Percentiles rank a stretch among this genome's conserved stretches.
These are phyloP conservation scores for Talaromyces ruber DNA, from an alignment of 495 filamentous ascomycete genomes.

Conservation along the genomic window DNA sequence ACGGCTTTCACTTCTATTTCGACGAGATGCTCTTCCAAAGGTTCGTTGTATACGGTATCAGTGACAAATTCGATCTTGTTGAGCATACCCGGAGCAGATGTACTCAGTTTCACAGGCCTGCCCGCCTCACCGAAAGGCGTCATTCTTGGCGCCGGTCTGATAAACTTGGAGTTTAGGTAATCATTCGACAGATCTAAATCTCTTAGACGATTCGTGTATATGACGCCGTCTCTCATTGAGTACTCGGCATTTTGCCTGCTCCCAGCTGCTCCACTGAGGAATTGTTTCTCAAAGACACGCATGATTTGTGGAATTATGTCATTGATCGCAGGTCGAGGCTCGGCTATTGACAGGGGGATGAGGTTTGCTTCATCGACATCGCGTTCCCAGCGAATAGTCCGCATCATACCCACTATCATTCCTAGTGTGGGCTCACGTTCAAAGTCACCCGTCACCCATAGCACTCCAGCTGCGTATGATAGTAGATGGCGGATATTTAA, in stretches of 20 bases:
- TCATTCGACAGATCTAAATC: conserved; percentile 13
- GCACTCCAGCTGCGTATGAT: background rate
- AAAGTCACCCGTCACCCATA: conserved; percentile 32
- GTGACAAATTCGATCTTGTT: conserved; percentile 30
- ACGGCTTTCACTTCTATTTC: conserved; percentile 10
- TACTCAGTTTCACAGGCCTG: conserved; percentile 18
- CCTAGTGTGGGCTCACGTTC: background rate
- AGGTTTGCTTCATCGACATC: conserved; percentile 18
- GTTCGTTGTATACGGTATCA: conserved; percentile 11
- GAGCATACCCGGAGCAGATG: conserved; percentile 17
- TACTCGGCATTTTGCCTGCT: conserved; percentile 18
- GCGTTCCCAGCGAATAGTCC: conserved; percentile 20
- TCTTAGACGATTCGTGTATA: conserved; percentile 21
- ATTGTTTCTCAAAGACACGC: conserved; percentile 15
- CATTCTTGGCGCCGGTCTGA: conserved; percentile 2
- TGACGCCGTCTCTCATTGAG: conserved; percentile 12
- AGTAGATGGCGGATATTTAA: conserved; percentile 14
- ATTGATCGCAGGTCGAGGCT: background rate
- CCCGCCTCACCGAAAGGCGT: conserved; percentile 11
- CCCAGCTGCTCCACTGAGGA: conserved; percentile 1
- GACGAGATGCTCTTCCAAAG: conserved; percentile 4
- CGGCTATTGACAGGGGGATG: conserved; percentile 10
- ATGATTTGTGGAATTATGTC: background rate
- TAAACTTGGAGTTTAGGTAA: conserved; percentile 11
- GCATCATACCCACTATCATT: conserved; percentile 17